These are phyloP conservation scores for Aquilaria sinensis DNA, from an alignment of 345 rosid species.

Conservation along the genomic window DNA sequence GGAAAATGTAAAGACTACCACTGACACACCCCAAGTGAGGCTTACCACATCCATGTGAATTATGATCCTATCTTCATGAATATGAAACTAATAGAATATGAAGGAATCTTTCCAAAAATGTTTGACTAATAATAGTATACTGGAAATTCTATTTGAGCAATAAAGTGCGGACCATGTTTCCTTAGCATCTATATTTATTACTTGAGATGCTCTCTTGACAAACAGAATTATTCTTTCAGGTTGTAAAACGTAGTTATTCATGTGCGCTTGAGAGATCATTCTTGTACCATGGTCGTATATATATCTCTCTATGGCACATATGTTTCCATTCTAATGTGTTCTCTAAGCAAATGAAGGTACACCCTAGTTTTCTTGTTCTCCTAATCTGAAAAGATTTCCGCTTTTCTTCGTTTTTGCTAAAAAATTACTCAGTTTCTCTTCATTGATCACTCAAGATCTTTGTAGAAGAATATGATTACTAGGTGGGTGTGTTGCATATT, in stretches of 20 bases:
- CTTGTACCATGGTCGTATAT: conserved; percentile 97
- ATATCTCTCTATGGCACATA: conserved; percentile 95
- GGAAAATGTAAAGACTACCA: neutral
- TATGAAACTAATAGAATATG: too few species aligned
- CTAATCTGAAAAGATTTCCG: too few species aligned
- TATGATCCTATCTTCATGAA: too few species aligned
- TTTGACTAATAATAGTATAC: too few species aligned
- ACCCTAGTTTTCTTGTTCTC: conserved; percentile 3
- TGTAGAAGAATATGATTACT: too few species aligned
- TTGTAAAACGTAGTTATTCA: conserved; percentile 84
- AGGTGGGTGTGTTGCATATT: too few species aligned
- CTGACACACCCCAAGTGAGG: neutral
- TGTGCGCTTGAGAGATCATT: conserved; percentile 98
- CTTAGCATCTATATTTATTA: neutral
- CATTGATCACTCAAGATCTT: too few species aligned
- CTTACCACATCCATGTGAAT: neutral
- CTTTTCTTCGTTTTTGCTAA: too few species aligned
- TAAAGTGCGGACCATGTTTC: too few species aligned
- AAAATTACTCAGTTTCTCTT: too few species aligned
- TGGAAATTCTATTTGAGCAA: too few species aligned
- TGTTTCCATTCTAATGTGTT: conserved; percentile 98
- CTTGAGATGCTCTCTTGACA: neutral
- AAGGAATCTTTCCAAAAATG: too few species aligned
- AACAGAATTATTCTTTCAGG: conserved; percentile 35
- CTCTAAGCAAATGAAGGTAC: conserved; percentile 98